These are phyloP conservation scores for Trichoderma gracile DNA, from an alignment of 2,329 filamentous ascomycete genomes.

Conservation along the genomic window DNA sequence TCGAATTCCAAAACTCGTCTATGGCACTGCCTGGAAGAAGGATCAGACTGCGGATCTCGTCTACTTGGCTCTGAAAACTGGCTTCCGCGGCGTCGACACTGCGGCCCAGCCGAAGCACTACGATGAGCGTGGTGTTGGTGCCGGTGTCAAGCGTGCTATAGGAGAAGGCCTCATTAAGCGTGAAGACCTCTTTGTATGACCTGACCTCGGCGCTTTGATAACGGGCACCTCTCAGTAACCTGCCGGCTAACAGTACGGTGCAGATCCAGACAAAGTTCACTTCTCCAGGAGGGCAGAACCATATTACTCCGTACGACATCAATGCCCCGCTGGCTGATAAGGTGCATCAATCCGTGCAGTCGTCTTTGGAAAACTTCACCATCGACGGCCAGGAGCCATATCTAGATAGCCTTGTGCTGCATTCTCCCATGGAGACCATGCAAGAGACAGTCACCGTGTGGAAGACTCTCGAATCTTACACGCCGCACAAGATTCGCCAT, in stretches of 20 bases:
- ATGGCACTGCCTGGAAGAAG: conserved; percentile 87
- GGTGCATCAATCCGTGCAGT: conserved; percentile 65
- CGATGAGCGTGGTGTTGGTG: conserved; percentile 68
- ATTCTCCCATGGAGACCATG: conserved; percentile 55
- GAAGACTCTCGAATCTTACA: conserved; percentile 64
- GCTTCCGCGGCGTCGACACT: conserved; percentile 75
- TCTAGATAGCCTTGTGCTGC: conserved; percentile 74
- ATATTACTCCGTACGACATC: conserved; percentile 61
- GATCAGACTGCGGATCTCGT: conserved; percentile 67
- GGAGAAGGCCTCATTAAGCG: conserved; percentile 56
- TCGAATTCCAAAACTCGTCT: conserved; percentile 59
- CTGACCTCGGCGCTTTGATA: neutral
- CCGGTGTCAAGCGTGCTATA: conserved; percentile 64
- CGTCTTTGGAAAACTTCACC: conserved; percentile 66
- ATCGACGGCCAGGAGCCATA: conserved; percentile 44
- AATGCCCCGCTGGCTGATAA: conserved; percentile 61
- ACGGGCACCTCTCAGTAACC: neutral
- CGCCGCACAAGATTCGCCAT: conserved; percentile 62
- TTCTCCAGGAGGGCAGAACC: conserved; percentile 62
- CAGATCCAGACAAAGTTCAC: conserved; percentile 86
- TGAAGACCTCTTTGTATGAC: conserved; percentile 62
- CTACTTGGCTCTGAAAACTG: conserved; percentile 63
- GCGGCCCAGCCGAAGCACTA: conserved; percentile 80
- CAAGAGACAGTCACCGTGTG: conserved; percentile 63
- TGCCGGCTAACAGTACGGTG: neutral